Evolutionary conservation across 2,329 filamentous ascomycete genomes (phyloP), one percentile per base, ranked within the genome.

Genomic region (Colletotrichum sojae): DNA sequence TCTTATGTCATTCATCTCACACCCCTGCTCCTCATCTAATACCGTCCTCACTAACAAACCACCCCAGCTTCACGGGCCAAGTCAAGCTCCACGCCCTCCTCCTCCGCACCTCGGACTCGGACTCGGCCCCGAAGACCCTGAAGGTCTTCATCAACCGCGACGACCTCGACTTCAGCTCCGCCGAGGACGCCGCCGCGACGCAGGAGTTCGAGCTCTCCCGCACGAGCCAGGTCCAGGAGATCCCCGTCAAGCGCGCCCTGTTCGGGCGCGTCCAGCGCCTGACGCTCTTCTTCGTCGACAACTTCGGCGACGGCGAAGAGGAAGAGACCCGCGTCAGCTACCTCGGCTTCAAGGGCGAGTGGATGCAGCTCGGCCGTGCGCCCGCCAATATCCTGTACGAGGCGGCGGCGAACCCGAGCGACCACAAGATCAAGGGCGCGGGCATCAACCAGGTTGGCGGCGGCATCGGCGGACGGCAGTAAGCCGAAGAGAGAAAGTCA

Each of bases 21-120:
- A 16, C 13, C 25, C 9, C 18, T 27, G 6, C 13, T 12, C 15
- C 5, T n/a, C 36, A 36, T 39, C 8, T 10, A 36, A 36, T 9
- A 36, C 8, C 31, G 31, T 36, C 8, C 31, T 36, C 8, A 36
- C 63, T 20, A 43, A 64, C 31, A 51, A 31, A 4, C 27, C 9
- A 6, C 15, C 40, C 52, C 72, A 97, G 94, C 2, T 99, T 99
- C 83, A 95, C 94, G 1, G 95, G 93, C 55, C 95, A 98, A 81
- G 90, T 98, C 69, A 97, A 97, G 77, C 90, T 99, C 1, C 95
- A 98, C 82, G 91, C 93, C 27, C 90, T 99, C 77, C 87, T 98
- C 25, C 82, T 99, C 68, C 94, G 95, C 77, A 93, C 94, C 2
- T 94, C 93, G 1, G 85, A 89, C 49, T 89, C 90, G 8, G 78